Evolutionary conservation across 495 filamentous ascomycete genomes (phyloP), one percentile per base, ranked within the genome.

Genomic region (Penicillium lagena): DNA sequence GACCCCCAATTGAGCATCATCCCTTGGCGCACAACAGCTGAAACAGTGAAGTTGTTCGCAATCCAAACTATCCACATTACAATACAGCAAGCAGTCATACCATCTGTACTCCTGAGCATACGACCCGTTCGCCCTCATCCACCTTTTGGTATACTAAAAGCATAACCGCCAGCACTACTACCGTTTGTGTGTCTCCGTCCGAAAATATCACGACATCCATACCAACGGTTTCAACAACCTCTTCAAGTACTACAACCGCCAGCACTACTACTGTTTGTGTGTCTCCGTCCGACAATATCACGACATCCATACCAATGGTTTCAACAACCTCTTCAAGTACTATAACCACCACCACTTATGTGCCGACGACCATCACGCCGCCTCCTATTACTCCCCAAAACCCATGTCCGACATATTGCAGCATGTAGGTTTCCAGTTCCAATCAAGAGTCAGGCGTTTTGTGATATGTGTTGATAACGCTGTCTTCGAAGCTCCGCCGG

Each of bases 351-450:
- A 28, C n/a, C 9, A 46, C 45, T 14, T 40, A 43, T 31, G 52
- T 48, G 42, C 40, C 47, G 8, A 50, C 47, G 7, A 52, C 52
- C 22, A 55, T 55, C 29, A 55, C 48, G 38, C 32, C 32, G 11
- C 29, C 51, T 33, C 51, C 47, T 1, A 17, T 17, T 22, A 3
- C 22, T 22, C 22, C 22, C 22, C 22, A 2, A 17, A 54, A 54
- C 30, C 51, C 51, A 29, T 50, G 47, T 35, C 49, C 52, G 13
- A 55, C 52, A 7, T 45, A 43, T n/a, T 54, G 51, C 40, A 54
- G 35, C 43, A 43, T 50, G 51, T 54, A 47, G 2, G 51, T 35
- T 9, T 34, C 5, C 37, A 0, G 4, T 22, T n/a, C 9, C 4
- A 31, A 7, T 9, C 10, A 14, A 22, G 1, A 34, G 22, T 22